These are phyloP conservation scores for Huiozyma sinensis DNA, from an alignment of 805 yeast genomes.

Conservation along the genomic window DNA sequence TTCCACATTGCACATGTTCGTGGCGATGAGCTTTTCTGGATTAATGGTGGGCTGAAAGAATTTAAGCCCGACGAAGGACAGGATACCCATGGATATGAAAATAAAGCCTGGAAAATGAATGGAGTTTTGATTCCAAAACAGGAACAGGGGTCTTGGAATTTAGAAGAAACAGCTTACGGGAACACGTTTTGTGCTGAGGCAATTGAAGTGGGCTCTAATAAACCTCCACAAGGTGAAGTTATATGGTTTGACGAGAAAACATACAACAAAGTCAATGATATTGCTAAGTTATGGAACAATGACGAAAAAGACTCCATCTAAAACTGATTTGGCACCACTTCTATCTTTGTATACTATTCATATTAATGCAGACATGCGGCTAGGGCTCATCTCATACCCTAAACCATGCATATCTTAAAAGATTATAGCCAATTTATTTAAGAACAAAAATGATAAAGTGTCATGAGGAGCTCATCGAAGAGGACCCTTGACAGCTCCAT, in stretches of 20 bases:
- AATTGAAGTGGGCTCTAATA: background rate
- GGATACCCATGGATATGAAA: background rate
- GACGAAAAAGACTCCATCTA: too few relatives aligned
- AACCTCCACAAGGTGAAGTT: background rate
- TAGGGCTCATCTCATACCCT: too few relatives aligned
- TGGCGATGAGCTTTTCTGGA: background rate
- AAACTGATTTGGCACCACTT: too few relatives aligned
- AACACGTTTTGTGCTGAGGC: background rate
- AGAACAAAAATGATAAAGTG: too few relatives aligned
- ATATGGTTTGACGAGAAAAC: background rate
- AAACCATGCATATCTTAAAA: too few relatives aligned
- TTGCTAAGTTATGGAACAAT: too few relatives aligned
- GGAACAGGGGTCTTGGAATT: background rate
- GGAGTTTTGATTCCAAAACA: background rate
- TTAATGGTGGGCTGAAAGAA: background rate
- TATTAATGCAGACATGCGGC: too few relatives aligned
- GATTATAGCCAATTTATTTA: too few relatives aligned
- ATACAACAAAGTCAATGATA: too few relatives aligned
- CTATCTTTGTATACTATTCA: too few relatives aligned
- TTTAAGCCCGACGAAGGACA: background rate
- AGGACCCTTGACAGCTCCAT: too few relatives aligned
- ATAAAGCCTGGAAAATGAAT: background rate
- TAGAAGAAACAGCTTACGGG: background rate
- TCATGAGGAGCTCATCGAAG: too few relatives aligned
- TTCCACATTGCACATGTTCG: conserved; percentile 1